Base-by-base conservation (phyloP, 2,329 filamentous ascomycete genomes). In the Penicillium expansum region DNA sequence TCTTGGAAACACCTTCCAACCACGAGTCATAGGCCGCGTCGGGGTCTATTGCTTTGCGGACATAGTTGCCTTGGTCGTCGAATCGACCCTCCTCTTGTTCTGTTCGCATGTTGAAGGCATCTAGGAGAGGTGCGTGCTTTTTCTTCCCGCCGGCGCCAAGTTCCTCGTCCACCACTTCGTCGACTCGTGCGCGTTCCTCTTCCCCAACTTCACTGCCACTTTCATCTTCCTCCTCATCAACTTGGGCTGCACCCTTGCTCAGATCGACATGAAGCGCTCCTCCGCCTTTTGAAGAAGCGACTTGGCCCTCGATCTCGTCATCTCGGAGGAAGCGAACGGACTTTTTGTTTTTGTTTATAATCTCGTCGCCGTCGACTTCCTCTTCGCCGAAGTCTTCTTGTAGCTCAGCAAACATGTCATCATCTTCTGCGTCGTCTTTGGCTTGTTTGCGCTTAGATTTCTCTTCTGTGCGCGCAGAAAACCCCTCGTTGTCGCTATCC, bases 61-160 rank as follows among this genome's bases (percentile, higher is more conserved):
- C 86, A 71, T 87, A 99, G 73, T 97, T 99, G 10, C 93, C 93
- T 1, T 87, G 80, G 65, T 94, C 89, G 71, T 99, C 94, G 68
- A 97, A 99, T 11, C 86, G 83, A 1, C 94, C 94, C 65, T 97
- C 93, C 69, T 97, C 92, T 72, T 95, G 87, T 74, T 99, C 94
- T 13, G 84, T 79, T 57, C 85, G 86, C 82, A 99, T 90, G 70
- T 99, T 97, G 82, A 99, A 99, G 3, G 93, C 93, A 73, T 97
- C 94, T 6, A 99, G 83, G 72, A 94, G 91, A 1, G 94, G 94
- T 1, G 94, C 94, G 73, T 97, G 91, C 67, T 87, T 90, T 78
- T 97, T 97, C 66, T 95, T 88, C 2, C 90, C 89, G 14, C 94
- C 94, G 1, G 91, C 88, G 2, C 94, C 94, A 6, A 99, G 81